These are phyloP conservation scores for Boletus vermiculosoides DNA, from an alignment of 768 basidiomycete genomes.

Conservation along the genomic window DNA sequence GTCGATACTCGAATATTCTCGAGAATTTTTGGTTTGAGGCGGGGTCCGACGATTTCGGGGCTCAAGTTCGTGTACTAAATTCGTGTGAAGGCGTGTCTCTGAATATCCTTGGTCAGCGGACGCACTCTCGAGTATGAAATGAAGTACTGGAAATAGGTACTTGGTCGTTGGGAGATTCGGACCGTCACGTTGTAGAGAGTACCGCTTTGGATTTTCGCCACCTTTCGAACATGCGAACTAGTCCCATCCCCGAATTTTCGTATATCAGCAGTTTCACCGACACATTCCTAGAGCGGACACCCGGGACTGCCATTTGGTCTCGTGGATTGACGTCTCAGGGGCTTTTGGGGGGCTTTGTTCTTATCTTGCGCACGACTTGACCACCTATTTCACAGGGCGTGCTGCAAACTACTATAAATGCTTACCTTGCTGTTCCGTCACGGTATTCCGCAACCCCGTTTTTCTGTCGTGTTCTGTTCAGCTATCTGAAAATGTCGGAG, in stretches of 20 bases:
- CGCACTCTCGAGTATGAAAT: neutral
- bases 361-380: conserved; percentile 3
- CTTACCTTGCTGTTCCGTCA: neutral
- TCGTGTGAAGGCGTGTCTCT: neutral
- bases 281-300: neutral
- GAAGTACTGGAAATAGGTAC: neutral
- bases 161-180: neutral
- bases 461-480: neutral
- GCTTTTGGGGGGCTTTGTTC: neutral
- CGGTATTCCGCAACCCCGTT: neutral
- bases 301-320: neutral
- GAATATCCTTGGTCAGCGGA: neutral
- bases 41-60: neutral
- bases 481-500: neutral
- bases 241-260: neutral
- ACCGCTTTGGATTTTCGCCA: neutral
- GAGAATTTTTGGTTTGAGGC: neutral
- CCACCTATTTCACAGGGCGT: neutral
- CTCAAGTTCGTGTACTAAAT: neutral
- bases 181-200: neutral
- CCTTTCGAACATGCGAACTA: no score
- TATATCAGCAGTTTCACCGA: neutral
- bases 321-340: neutral
- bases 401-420: neutral
- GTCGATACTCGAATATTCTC: neutral